These are phyloP conservation scores for Phanerochaete carnosa DNA, from an alignment of 768 basidiomycete genomes.

Conservation along the genomic window DNA sequence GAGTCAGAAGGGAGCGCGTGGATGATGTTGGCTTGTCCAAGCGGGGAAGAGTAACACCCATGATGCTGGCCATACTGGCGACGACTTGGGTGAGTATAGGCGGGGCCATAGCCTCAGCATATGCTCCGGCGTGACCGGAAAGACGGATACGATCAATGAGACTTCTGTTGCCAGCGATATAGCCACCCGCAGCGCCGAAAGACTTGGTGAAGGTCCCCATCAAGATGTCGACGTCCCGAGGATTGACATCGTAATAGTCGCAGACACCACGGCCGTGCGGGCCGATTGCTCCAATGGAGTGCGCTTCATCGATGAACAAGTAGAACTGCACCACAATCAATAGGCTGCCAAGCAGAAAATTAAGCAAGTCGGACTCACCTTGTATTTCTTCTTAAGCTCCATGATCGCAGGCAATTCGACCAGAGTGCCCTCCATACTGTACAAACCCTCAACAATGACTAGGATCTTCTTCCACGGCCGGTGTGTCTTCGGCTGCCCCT, in stretches of 20 bases:
- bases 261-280: conserved; percentile 92
- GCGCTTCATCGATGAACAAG: conserved; percentile 94
- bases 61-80: conserved; percentile 93
- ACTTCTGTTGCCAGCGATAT: conserved; percentile 80
- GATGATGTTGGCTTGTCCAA: conserved; percentile 29
- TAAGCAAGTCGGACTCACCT: conserved; percentile 45
- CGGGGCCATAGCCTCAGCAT: conserved; percentile 90
- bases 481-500: conserved; percentile 97
- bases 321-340: conserved; percentile 65
- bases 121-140: conserved; percentile 75
- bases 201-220: conserved; percentile 99
- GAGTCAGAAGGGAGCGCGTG: conserved; percentile 29
- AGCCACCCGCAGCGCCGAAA: conserved; percentile 92
- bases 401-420: conserved; percentile 80
- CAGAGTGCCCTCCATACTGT: conserved; percentile 98
- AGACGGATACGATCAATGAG: conserved; percentile 82
- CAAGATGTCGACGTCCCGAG: conserved; percentile 80
- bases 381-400: conserved; percentile 91
- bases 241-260: conserved; percentile 89
- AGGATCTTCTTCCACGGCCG: conserved; percentile 99
- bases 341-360: not conserved
- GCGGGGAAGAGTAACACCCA: conserved; percentile 62
- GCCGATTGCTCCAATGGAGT: conserved; percentile 94
- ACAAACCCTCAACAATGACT: conserved; percentile 90
- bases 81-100: conserved; percentile 89